These are phyloP conservation scores for Pichia sp. DNA, from an alignment of 1,139 yeast species.

Conservation along the genomic window DNA sequence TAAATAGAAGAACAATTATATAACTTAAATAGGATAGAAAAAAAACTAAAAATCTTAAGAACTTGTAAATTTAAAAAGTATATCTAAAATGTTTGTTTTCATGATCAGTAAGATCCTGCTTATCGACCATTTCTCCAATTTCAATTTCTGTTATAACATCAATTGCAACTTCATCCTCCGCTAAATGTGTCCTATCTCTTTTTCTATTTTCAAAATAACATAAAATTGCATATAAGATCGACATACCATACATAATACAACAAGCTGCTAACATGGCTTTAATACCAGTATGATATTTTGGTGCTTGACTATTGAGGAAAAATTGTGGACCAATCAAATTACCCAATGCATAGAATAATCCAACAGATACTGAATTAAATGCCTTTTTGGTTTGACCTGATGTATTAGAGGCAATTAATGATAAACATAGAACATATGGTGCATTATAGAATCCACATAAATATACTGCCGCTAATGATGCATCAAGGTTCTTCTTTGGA, in stretches of 20 bases:
- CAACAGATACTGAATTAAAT: slow-evolving; percentile 33
- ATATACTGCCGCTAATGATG: slow-evolving; percentile 11
- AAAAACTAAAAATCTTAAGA: too few species aligned
- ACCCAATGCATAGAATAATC: slow-evolving; percentile 56
- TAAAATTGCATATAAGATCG: slow-evolving; percentile 26
- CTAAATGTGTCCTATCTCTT: slow-evolving; percentile 25
- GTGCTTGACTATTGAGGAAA: slow-evolving; percentile 48
- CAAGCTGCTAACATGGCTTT: slow-evolving; percentile 38
- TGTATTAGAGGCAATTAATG: slow-evolving; percentile 9
- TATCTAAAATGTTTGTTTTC: slow-evolving; percentile 63
- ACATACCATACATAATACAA: slow-evolving; percentile 27
- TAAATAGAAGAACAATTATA: too few species aligned
- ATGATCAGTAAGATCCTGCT: slow-evolving; percentile 60
- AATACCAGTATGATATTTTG: slow-evolving; percentile 44
- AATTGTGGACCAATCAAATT: slow-evolving; percentile 68
- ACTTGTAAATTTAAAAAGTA: slow-evolving; percentile 4
- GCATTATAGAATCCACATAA: slow-evolving; percentile 11
- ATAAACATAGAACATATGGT: slow-evolving; percentile 8
- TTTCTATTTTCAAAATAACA: slow-evolving; percentile 28
- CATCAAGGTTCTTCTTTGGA: slow-evolving; percentile 41
- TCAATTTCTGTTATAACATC: slow-evolving; percentile 18
- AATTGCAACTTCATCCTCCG: slow-evolving; percentile 11
- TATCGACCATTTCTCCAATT: slow-evolving; percentile 36
- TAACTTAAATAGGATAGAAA: too few species aligned
- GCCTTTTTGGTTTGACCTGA: slow-evolving; percentile 12